Conservation (phyloP, 352 stramenopile species). For the Pythium volutum region DNA sequence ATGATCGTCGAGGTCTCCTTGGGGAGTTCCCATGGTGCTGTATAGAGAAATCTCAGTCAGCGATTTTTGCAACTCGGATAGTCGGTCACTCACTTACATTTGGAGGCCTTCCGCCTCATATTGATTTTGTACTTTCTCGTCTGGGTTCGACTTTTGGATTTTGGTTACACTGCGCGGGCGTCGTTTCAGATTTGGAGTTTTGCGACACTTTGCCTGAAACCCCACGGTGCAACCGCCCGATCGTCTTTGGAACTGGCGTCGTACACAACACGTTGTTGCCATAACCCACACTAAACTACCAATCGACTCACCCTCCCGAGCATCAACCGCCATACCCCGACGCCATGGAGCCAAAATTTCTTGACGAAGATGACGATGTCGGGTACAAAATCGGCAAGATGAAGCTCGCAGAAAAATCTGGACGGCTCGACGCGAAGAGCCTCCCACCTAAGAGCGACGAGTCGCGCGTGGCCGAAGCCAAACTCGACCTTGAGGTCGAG, state of each 20-base stretch:
- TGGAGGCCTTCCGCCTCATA: constrained; percentile 1
- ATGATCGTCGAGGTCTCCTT: constrained; percentile 51
- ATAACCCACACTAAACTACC: too few species aligned
- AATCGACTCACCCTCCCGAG: not conserved
- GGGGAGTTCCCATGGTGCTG: not conserved
- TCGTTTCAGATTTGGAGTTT: constrained; percentile 11
- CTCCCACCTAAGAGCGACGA: constrained; percentile 46
- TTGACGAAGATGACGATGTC: constrained; percentile 53
- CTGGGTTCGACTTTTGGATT: not conserved
- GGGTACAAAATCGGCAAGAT: constrained; percentile 65
- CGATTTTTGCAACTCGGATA: not conserved
- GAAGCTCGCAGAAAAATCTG: constrained; percentile 57
- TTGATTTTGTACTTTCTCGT: not conserved
- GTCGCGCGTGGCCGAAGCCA: constrained; percentile 55
- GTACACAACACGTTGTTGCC: too few species aligned
- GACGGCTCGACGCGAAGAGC: constrained; percentile 46
- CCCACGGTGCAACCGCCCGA: not conserved
- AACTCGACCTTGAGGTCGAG: constrained; percentile 80
- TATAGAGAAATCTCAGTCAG: not conserved
- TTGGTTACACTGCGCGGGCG: not conserved
- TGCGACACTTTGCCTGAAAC: not conserved
- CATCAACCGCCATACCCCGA: not conserved
- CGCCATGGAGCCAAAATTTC: constrained; percentile 63
- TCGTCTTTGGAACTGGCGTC: too few species aligned
- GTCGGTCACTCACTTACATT: not conserved